Evolutionary conservation across 78 protist species (phyloP).

Genomic region (Dictyostelium intermedium): DNA sequence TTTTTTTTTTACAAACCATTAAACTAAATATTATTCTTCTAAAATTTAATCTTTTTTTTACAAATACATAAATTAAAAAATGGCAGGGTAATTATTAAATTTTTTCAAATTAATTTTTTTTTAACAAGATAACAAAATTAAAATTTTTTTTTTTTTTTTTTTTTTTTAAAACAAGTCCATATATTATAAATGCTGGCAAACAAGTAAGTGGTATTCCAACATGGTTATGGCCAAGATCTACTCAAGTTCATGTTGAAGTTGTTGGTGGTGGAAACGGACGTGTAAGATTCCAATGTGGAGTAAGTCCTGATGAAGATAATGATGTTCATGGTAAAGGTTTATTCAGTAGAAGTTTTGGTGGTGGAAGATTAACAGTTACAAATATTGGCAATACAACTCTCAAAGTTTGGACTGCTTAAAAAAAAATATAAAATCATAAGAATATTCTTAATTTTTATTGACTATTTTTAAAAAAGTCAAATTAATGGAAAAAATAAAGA

Average conservation of each 20-base stretch:
- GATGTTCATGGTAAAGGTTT: background rate
- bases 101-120: background rate
- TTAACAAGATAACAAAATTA: too few species aligned
- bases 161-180: background rate
- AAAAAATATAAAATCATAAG: background rate
- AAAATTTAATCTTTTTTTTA: too few species aligned
- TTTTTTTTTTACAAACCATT: too few species aligned
- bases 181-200: background rate
- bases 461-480: too few species aligned
- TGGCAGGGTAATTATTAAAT: background rate
- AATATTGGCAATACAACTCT: background rate
- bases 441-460: too few species aligned
- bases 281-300: background rate
- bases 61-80: background rate
- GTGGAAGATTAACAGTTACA: background rate
- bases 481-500: too few species aligned
- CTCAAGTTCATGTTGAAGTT: background rate
- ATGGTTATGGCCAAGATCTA: background rate
- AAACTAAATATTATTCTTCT: too few species aligned
- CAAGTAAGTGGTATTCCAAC: background rate
- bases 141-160: background rate
- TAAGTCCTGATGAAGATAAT: background rate
- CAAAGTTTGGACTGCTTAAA: background rate
- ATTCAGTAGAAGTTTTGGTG: background rate
- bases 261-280: background rate